These are phyloP conservation scores for Irpex sp. DNA, from an alignment of 1,284 basidiomycete species.

Conservation along the genomic window DNA sequence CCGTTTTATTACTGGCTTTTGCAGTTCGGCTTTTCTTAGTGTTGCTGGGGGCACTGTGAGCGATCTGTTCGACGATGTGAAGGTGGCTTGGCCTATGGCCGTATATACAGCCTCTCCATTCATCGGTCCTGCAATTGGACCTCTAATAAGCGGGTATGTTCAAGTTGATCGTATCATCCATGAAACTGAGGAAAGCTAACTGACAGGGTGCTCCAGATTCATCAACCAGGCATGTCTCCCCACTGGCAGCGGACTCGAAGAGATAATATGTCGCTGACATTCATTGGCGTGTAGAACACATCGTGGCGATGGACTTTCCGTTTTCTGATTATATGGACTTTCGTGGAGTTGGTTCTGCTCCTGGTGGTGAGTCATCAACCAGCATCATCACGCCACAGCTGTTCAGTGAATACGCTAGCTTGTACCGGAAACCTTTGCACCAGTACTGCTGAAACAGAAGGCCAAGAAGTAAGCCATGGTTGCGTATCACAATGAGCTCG, in stretches of 20 bases:
- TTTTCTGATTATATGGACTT: constrained; percentile 62
- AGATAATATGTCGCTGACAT: too few species aligned
- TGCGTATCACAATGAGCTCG: background rate
- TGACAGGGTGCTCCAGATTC: constrained; percentile 25
- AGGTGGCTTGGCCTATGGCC: constrained; percentile 78
- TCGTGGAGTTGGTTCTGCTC: constrained; percentile 42
- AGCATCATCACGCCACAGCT: background rate
- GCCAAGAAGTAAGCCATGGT: constrained; percentile 32
- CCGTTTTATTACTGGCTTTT: constrained; percentile 69
- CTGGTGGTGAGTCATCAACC: constrained; percentile 35
- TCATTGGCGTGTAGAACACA: constrained; percentile 36
- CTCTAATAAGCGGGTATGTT: constrained; percentile 56
- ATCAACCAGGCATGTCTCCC: constrained; percentile 38
- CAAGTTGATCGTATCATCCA: too few species aligned
- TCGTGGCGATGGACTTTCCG: constrained; percentile 82
- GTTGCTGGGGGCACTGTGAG: constrained; percentile 82
- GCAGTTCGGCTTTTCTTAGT: constrained; percentile 71
- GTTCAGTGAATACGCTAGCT: constrained; percentile 27
- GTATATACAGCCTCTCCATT: constrained; percentile 71
- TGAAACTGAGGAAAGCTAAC: background rate
- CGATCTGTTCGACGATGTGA: constrained; percentile 64
- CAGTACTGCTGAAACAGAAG: constrained; percentile 59
- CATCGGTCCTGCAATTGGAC: constrained; percentile 68
- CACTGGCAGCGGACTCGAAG: too few species aligned
- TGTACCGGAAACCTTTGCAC: constrained; percentile 76